Evolutionary conservation across 192 early-diverging fungal genomes (phyloP), one percentile per base, ranked within the genome.

Genomic region (Backusella luteola): DNA sequence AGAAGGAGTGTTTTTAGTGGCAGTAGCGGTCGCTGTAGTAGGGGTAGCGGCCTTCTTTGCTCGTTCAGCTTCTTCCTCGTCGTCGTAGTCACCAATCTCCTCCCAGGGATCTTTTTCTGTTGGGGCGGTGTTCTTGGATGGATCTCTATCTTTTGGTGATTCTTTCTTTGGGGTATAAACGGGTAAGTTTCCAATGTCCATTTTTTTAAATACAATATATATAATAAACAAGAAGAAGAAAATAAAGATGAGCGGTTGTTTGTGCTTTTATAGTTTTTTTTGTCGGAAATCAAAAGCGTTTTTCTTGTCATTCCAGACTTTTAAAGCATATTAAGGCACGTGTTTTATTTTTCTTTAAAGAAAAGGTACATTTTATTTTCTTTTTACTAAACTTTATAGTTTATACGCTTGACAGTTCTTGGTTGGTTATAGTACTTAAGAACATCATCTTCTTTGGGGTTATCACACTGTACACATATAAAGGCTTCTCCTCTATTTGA

Each of bases 381-480:
- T 26, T 9, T 63, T 26, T 63, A 29, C 11, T 63, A 63, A 29
- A 63, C 56, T 26, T 63, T 63, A 29, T 63, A 63, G 23, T 63
- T 63, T 63, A 63, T 29, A 29, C 56, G 56, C 12, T 63, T 63
- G 9, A 63, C n/a, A 14, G 23, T 63, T 63, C 56, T 63, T 63
- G 56, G 56, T 63, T 63, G 56, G 26, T 63, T 63, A 63, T 63
- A 63, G 7, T 63, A 63, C 11, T 63, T 63, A 14, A 63, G 11
- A 29, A 26, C 9, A 63, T 63, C 56, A 63, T 73, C 41, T 32
- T 73, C 71, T n/a, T 34, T 34, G 12, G 71, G 36, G 21, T 36
- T 44, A 46, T 73, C 71, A 49, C 71, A 73, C 8, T 73, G 44
- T 21, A 73, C 71, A 49, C 71, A 73, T 12, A 73, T 42, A 46